Conservation (phyloP, 2,329 filamentous ascomycete genomes). For the Aspergillus costaricaensis region DNA sequence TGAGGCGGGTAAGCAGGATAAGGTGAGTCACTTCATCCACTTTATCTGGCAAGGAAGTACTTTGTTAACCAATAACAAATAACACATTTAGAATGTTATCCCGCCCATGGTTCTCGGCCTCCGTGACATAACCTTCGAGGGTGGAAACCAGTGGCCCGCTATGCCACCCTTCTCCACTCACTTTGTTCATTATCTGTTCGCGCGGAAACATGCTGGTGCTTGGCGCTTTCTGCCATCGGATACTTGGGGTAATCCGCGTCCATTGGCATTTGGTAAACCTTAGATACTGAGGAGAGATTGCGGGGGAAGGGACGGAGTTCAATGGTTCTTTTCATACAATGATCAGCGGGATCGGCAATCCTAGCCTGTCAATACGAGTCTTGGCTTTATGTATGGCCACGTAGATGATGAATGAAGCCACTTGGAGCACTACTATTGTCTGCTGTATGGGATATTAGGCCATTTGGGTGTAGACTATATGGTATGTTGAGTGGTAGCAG, state of each 20-base stretch:
- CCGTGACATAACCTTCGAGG: conserved; percentile 6
- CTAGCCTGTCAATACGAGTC: no score
- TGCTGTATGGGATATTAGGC: no score
- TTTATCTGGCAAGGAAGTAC: neutral
- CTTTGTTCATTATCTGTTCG: conserved; percentile 2
- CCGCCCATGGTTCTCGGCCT: conserved; percentile 4
- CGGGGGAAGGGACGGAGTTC: no score
- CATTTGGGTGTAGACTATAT: no score
- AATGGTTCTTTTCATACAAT: no score
- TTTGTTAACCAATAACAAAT: neutral
- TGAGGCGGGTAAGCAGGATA: conserved; percentile 1
- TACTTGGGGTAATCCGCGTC: conserved; percentile 1
- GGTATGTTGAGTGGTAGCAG: no score
- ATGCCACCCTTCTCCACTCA: neutral
- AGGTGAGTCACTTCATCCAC: neutral
- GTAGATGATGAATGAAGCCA: no score
- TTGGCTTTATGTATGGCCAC: no score
- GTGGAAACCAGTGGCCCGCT: conserved; percentile 5
- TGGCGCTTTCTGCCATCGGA: conserved; percentile 9
- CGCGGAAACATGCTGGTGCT: neutral
- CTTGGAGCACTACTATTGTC: no score
- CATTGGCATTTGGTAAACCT: neutral
- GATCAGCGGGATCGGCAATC: no score
- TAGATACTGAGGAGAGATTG: no score
- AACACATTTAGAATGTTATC: neutral